Percentiles rank a stretch among this genome's conserved stretches.
phyloP scores from a whole-genome alignment of 805 yeast species.

The Cyberlindnera japonica region DNA sequence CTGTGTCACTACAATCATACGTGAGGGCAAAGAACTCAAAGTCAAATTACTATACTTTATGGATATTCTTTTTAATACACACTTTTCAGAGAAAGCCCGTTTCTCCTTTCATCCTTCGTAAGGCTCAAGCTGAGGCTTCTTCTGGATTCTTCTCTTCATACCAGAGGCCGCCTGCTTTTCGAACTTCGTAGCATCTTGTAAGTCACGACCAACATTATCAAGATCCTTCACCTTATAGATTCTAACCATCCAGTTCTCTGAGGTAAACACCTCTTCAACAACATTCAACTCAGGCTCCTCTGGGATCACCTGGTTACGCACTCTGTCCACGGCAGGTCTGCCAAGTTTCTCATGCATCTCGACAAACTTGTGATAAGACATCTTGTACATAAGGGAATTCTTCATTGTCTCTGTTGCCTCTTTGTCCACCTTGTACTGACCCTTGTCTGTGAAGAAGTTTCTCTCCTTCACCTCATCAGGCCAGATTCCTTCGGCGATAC shows the following conservation, averaged over 20 bases:
- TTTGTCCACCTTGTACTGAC: conserved; percentile 86
- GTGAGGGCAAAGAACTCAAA: no score
- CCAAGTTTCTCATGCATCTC: conserved; percentile 51
- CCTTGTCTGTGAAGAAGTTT: conserved; percentile 74
- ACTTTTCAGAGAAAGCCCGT: neutral
- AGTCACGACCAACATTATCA: conserved; percentile 82
- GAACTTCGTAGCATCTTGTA: conserved; percentile 52
- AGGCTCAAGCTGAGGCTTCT: conserved; percentile 50
- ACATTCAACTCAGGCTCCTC: conserved; percentile 59
- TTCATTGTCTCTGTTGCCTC: conserved; percentile 82
- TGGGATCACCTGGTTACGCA: conserved; percentile 77
- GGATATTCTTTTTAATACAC: no score
- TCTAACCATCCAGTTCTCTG: conserved; percentile 96
- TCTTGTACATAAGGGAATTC: conserved; percentile 88
- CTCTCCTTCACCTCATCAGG: conserved; percentile 95
- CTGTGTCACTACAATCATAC: no score
- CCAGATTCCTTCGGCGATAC: conserved; percentile 99
- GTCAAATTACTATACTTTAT: no score
- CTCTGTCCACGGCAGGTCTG: conserved; percentile 73
- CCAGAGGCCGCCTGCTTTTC: conserved; percentile 37
- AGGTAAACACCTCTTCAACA: conserved; percentile 90
- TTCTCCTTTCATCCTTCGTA: conserved; percentile 7
- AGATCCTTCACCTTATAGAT: conserved; percentile 86
- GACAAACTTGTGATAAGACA: conserved; percentile 84
- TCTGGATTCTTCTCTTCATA: conserved; percentile 38